Percentiles rank a stretch among this genome's conserved stretches.
phyloP scores from a whole-genome alignment of 192 early-diverging fungal genomes.

The Coemansia sp. region DNA sequence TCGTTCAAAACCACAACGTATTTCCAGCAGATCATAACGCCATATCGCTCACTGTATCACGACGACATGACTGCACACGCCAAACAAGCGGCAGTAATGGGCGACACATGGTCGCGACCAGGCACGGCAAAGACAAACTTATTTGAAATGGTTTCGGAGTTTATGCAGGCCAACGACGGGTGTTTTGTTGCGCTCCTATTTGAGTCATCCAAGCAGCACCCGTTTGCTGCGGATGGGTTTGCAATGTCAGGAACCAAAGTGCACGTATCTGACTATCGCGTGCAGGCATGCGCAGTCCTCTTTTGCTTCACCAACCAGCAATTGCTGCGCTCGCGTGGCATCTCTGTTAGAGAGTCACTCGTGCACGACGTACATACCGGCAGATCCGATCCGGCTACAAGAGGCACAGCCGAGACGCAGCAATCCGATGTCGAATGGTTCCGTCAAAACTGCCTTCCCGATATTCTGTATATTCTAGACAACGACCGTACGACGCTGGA shows the following conservation, averaged over 20 bases:
- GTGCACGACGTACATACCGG: conserved; percentile 30
- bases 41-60: conserved; percentile 34
- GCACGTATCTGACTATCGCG: conserved; percentile 39
- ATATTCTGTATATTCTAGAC: conserved; percentile 40
- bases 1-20: conserved; percentile 29
- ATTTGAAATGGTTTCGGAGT: conserved; percentile 19
- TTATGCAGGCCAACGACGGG: conserved; percentile 40
- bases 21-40: conserved; percentile 45
- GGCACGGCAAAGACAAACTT: conserved; percentile 24
- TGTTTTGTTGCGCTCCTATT: conserved; percentile 50
- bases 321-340: conserved; percentile 27
- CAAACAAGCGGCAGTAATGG: conserved; percentile 19
- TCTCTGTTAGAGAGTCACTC: conserved; percentile 24
- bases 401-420: background rate
- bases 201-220: conserved; percentile 43
- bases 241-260: conserved; percentile 36
- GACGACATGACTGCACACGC: conserved; percentile 21
- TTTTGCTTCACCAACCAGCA: conserved; percentile 42
- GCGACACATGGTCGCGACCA: conserved; percentile 41
- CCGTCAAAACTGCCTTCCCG: conserved; percentile 48
- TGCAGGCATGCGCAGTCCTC: conserved; percentile 46
- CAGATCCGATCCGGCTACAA: background rate
- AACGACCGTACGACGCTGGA: conserved; percentile 25
- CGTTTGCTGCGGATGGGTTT: conserved; percentile 37
- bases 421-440: conserved; percentile 48